phyloP scores from a whole-genome alignment of 495 filamentous ascomycete genomes.

The Sordaria brevicollis region DNA sequence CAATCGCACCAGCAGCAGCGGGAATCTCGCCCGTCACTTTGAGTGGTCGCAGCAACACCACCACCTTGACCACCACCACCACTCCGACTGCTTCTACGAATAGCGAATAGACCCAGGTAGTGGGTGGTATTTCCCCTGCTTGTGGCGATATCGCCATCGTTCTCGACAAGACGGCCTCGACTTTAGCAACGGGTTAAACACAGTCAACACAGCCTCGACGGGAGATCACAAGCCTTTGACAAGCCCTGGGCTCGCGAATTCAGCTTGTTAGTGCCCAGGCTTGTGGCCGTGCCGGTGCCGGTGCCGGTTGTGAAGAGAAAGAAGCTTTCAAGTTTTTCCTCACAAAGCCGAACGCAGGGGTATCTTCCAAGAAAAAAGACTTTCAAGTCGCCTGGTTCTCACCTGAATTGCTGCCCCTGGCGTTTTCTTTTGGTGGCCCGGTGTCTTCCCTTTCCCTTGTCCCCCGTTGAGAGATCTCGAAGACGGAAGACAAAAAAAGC shows the following conservation, averaged over 20 bases:
- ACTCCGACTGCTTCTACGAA: neutral
- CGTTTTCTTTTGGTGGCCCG: neutral
- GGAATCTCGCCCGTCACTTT: no score
- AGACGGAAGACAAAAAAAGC: neutral
- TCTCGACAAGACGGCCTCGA: neutral
- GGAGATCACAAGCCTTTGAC: neutral
- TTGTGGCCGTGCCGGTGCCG: no score
- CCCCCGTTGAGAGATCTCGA: neutral
- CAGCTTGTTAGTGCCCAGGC: neutral
- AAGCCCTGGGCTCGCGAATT: no score
- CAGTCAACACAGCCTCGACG: neutral
- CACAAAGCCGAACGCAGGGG: neutral
- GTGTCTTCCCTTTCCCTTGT: neutral
- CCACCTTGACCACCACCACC: neutral
- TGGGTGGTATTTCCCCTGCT: neutral
- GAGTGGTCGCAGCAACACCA: neutral
- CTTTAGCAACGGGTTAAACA: neutral
- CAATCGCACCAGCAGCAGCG: no score
- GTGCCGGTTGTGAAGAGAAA: neutral
- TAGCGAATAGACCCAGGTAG: neutral
- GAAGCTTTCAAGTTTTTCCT: neutral
- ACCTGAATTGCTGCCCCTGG: neutral
- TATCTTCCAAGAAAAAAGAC: neutral
- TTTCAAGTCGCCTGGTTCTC: no score
- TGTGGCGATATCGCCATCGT: neutral